phyloP scores from a whole-genome alignment of 768 basidiomycete genomes.

The Trametes maxima region DNA sequence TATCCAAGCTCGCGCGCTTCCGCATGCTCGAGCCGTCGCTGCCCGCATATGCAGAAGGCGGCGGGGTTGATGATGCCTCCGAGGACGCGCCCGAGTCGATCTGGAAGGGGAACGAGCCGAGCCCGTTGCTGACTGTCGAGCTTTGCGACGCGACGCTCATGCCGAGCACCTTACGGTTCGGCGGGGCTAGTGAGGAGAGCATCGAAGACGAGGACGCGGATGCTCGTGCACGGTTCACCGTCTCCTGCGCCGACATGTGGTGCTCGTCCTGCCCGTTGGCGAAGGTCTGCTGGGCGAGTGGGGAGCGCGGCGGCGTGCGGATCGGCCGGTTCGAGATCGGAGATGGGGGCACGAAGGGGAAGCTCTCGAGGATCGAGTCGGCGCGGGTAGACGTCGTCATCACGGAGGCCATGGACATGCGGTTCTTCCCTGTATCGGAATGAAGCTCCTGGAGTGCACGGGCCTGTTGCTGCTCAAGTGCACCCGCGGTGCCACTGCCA shows the following conservation, averaged over 20 bases:
- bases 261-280: slow-evolving; percentile 25
- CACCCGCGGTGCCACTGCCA: slow-evolving; percentile 26
- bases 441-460: slow-evolving; percentile 63
- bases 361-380: slow-evolving; percentile 84
- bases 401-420: slow-evolving; percentile 67
- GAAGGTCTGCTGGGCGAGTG: slow-evolving; percentile 62
- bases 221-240: slow-evolving; percentile 17
- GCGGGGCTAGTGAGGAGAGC: slow-evolving; percentile 40
- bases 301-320: slow-evolving; percentile 75
- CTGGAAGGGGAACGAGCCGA: slow-evolving; percentile 86
- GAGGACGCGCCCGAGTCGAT: slow-evolving; percentile 61
- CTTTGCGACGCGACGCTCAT: slow-evolving; percentile 77
- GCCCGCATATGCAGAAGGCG: slow-evolving; percentile 35
- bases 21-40: slow-evolving; percentile 43
- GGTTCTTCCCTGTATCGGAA: slow-evolving; percentile 37
- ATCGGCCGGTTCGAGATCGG: slow-evolving; percentile 83
- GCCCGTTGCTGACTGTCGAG: slow-evolving; percentile 77
- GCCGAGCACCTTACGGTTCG: slow-evolving; percentile 62
- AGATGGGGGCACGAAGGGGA: slow-evolving; percentile 88
- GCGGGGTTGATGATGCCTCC: slow-evolving; percentile 34
- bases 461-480: slow-evolving; percentile 69
- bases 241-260: slow-evolving; percentile 12
- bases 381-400: slow-evolving; percentile 70
- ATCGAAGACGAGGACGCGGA: slow-evolving; percentile 17
- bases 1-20: slow-evolving; percentile 83